Percentiles rank a stretch among this genome's conserved stretches.
Evolutionary conservation across 305 asterid species (phyloP).

Genomic region (Rubia tinctorum): DNA sequence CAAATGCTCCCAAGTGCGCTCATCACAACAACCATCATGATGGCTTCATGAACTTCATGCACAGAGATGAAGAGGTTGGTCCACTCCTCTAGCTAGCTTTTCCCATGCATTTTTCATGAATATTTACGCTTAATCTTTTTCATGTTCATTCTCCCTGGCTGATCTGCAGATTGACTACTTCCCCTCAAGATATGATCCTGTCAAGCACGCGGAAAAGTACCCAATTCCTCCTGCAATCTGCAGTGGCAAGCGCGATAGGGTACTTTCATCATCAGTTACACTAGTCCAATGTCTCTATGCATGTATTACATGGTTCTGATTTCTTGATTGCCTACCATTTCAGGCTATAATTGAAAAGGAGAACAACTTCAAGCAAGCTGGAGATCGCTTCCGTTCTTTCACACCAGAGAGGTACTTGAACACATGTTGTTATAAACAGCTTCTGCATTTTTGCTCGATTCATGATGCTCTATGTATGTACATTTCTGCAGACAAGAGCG

Average conservation of each 20-base stretch:
- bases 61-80: conserved; percentile 32
- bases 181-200: conserved; percentile 69
- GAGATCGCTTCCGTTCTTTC: conserved; percentile 34
- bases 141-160: neutral
- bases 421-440: neutral
- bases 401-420: conserved; percentile 21
- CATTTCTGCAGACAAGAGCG: conserved; percentile 15
- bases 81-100: conserved; percentile 10
- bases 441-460: neutral
- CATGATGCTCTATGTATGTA: neutral
- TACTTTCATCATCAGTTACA: conserved; percentile 4
- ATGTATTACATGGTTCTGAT: neutral
- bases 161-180: conserved; percentile 55
- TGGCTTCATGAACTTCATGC: conserved; percentile 39
- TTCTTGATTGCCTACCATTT: neutral
- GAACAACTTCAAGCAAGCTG: conserved; percentile 37
- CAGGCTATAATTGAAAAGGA: conserved; percentile 27
- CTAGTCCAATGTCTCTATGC: neutral
- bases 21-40: conserved; percentile 35
- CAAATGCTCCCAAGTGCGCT: conserved; percentile 28
- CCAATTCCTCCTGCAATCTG: conserved; percentile 45
- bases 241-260: conserved; percentile 48
- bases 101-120: neutral
- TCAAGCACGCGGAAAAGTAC: conserved; percentile 53
- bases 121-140: neutral